Evolutionary conservation across 2,329 filamentous ascomycete genomes (phyloP), one percentile per base, ranked within the genome.

Genomic region (Daldinia sp.): DNA sequence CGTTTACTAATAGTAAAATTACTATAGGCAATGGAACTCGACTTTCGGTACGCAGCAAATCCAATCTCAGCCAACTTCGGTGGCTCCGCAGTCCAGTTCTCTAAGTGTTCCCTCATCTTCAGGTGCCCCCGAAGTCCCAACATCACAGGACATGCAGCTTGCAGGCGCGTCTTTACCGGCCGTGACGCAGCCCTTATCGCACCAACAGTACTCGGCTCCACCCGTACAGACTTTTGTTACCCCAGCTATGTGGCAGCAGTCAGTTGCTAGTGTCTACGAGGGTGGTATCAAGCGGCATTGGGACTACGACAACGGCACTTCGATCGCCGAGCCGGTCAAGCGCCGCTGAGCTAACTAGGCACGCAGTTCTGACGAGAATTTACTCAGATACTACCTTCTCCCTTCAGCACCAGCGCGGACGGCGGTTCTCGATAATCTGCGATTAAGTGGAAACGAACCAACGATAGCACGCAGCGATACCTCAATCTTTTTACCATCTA

Each of bases 1-100:
- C 15, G 11, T 17, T 43, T 27, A 43, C 64, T 74, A 64, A 71
- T 56, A 55, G 68, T 53, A 32, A 43, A 32, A 52, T 55, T 71
- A 5, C 41, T 69, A 66, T 72, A 96, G 94, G 77, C 93, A 97
- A 82, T 98, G 94, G 94, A 94, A 96, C 78, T 89, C 91, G 74
- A 94, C 94, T 68, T 98, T 97, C 80, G 92, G 93, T 82, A 91
- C 89, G 77, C 87, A 87, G 62, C 78, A 80, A 69, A 77, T 78
- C 71, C 80, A 82, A 71, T 73, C 80, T 67, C 77, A 78, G 66
- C 75, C 77, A 64, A 73, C 73, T 59, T 76, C 80, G 62, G 74
- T 79, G 71, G 77, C 77, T 70, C 75, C 80, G 69, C 80, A 82
- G 72, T 75, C 79, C 75, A 81, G 76, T 75, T 77, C 81, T 79